phyloP scores from a whole-genome alignment of 805 yeast species.

The Saturnispora silvae region DNA sequence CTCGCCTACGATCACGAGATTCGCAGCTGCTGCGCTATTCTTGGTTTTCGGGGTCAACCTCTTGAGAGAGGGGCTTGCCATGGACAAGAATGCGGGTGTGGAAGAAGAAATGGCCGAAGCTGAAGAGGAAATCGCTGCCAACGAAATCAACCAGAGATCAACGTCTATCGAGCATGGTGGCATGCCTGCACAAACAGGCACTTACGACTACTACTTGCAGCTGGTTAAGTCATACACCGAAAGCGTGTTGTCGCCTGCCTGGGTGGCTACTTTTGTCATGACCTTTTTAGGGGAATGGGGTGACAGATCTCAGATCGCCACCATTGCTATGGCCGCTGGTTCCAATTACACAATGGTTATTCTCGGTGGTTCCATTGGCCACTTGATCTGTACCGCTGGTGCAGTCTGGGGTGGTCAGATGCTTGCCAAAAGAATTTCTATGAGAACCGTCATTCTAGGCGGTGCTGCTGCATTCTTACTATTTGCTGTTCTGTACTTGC shows the following conservation, averaged over 20 bases:
- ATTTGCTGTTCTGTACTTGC: constrained; percentile 71
- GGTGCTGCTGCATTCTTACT: constrained; percentile 83
- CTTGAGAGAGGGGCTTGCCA: constrained; percentile 68
- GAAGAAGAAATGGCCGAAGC: constrained; percentile 96
- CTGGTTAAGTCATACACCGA: constrained; percentile 47
- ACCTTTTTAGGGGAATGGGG: constrained; percentile 98
- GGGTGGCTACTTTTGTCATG: constrained; percentile 93
- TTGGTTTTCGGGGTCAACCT: constrained; percentile 73
- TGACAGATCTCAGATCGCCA: constrained; percentile 95
- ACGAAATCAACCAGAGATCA: constrained; percentile 40
- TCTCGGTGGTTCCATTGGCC: constrained; percentile 84
- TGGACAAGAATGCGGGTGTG: constrained; percentile 77
- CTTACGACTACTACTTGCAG: constrained; percentile 7
- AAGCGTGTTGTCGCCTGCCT: constrained; percentile 69
- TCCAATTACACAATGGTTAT: constrained; percentile 84
- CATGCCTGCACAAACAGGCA: constrained; percentile 25
- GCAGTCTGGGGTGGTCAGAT: constrained; percentile 94
- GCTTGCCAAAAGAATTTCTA: constrained; percentile 77
- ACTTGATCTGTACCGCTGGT: constrained; percentile 71
- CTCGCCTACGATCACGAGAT: constrained; percentile 69
- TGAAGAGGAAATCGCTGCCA: constrained; percentile 77
- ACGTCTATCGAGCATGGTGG: constrained; percentile 52
- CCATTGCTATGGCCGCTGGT: constrained; percentile 98
- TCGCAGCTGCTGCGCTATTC: constrained; percentile 72
- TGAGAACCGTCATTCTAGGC: constrained; percentile 85